Evolutionary conservation across 805 yeast species (phyloP).

Genomic region (Cyberlindnera saturnus): DNA sequence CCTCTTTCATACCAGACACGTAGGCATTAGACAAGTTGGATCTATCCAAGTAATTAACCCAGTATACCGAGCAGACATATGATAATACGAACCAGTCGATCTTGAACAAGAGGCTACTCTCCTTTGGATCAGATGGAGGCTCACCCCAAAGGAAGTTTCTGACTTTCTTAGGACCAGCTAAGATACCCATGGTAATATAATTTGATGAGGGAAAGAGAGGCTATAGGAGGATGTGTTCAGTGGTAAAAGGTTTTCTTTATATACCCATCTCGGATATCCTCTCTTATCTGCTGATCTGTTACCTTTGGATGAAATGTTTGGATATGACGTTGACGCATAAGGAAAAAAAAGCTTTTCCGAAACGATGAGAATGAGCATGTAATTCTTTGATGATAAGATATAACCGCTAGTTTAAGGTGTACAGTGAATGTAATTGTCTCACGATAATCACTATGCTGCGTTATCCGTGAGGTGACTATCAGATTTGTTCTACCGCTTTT

Average conservation of each 20-base stretch:
- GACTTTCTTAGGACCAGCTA: constrained; percentile 7
- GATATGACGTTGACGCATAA: neutral
- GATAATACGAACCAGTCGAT: constrained; percentile 22
- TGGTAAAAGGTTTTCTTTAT: neutral
- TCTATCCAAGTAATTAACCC: constrained; percentile 52
- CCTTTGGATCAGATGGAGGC: constrained; percentile 19
- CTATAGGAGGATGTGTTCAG: neutral
- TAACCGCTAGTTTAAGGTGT: no score
- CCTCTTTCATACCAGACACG: constrained; percentile 64
- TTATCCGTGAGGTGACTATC: no score
- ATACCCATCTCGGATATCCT: neutral
- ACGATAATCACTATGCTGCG: no score
- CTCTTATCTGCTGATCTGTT: neutral
- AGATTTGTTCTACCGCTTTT: no score
- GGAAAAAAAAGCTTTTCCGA: no score
- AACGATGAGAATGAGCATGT: no score
- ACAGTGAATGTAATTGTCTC: no score
- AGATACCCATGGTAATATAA: no score
- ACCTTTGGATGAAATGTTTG: neutral
- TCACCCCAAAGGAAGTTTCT: constrained; percentile 21
- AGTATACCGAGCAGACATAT: constrained; percentile 19
- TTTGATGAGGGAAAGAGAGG: neutral
- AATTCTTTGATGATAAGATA: no score
- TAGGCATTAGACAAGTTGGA: constrained; percentile 53
- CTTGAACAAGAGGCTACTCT: constrained; percentile 18